Conservation (phyloP, 345 rosid species). For the Heritiera fomes region DNA sequence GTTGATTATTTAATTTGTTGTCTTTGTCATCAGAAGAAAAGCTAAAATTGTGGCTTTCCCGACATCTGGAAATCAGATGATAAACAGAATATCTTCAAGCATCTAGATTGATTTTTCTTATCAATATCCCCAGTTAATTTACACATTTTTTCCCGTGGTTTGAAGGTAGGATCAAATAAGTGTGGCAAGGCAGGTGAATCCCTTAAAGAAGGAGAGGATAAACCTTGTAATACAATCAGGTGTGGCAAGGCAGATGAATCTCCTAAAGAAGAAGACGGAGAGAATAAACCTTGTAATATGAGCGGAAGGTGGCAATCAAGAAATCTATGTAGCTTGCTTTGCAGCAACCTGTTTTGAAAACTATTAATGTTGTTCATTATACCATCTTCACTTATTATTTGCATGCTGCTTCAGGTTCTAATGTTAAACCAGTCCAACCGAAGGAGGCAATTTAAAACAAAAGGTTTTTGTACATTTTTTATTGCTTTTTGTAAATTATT, state of each 20-base stretch:
- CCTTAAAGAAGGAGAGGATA: constrained; percentile 24
- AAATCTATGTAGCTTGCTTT: constrained; percentile 19
- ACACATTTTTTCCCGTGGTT: constrained; percentile 25
- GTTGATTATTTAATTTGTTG: constrained; percentile 15
- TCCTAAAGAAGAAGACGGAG: constrained; percentile 27
- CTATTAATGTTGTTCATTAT: not conserved
- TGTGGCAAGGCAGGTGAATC: constrained; percentile 21
- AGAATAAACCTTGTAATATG: constrained; percentile 32
- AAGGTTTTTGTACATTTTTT: constrained; percentile 6
- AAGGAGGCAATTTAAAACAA: constrained; percentile 5
- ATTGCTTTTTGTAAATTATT: not conserved
- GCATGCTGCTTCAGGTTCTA: constrained; percentile 17
- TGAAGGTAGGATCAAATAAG: constrained; percentile 37
- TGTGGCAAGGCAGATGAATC: constrained; percentile 13
- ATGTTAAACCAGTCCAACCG: constrained; percentile 2
- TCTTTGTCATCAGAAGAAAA: constrained; percentile 35
- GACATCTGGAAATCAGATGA: constrained; percentile 38
- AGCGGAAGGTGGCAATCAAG: constrained; percentile 39
- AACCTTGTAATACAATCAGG: constrained; percentile 33
- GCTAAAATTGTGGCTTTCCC: constrained; percentile 27
- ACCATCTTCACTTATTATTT: constrained; percentile 10
- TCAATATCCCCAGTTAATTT: constrained; percentile 20
- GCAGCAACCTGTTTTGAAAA: not conserved
- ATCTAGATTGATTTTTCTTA: constrained; percentile 16
- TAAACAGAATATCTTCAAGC: not conserved